Conservation (phyloP, 2,329 filamentous ascomycete genomes). For the Hypoxylon sp. region DNA sequence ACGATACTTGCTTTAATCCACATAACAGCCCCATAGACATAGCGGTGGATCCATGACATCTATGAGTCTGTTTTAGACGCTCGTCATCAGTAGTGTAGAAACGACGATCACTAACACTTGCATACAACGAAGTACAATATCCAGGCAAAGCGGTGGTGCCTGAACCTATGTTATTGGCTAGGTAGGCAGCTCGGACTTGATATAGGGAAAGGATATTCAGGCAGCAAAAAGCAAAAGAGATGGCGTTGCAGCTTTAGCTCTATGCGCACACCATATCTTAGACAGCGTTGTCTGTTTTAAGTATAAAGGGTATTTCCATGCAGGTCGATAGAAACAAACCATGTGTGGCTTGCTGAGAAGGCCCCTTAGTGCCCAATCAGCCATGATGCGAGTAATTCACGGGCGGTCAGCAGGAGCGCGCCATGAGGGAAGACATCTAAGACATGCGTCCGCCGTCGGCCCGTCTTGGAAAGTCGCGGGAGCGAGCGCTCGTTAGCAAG, state of each 20-base stretch:
- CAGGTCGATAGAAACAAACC: neutral
- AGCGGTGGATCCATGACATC: neutral
- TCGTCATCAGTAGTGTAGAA: neutral
- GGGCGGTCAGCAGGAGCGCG: neutral
- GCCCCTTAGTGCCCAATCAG: neutral
- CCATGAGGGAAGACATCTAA: neutral
- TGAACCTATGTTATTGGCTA: neutral
- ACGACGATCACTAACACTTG: neutral
- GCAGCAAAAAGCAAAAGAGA: neutral
- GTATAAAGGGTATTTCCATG: neutral
- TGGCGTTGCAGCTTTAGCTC: neutral
- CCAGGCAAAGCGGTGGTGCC: neutral
- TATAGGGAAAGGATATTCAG: neutral
- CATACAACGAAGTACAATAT: neutral
- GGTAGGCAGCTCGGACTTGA: neutral
- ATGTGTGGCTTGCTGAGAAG: neutral
- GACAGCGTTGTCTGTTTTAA: neutral
- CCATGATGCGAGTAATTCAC: neutral
- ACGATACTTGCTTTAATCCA: neutral
- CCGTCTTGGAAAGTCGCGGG: neutral
- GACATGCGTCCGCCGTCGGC: constrained; percentile 12
- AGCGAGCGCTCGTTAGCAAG: neutral
- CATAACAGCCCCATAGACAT: neutral
- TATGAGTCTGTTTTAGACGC: neutral
- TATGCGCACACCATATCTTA: neutral